Evolutionary conservation across 192 early-diverging fungal species (phyloP), one percentile per base, ranked within the genome.

Genomic region (Umbelopsis isabellina): DNA sequence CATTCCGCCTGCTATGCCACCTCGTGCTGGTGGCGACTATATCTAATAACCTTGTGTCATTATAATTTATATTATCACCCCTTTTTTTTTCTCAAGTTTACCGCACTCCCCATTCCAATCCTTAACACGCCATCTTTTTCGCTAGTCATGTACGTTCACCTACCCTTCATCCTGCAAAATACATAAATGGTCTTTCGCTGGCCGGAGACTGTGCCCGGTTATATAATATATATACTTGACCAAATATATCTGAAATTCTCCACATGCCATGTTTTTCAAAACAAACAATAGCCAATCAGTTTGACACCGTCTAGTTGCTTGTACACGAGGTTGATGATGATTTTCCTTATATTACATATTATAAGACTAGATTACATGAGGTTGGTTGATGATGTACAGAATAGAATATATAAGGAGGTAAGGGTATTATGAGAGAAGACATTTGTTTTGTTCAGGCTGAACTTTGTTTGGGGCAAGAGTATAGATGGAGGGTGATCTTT

Each of bases 361-460:
- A 61, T 61, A 30, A 30, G 18, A 35, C 55, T 61, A 61, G 55
- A 3, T 25, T 61, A 61, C 55, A 61, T 33, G 55, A 61, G 33
- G 11, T 25, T 58, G 25, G 12, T 11, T 35, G 55, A 33, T 61
- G 55, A 61, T 61, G 53, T 58, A 58, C 53, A 58, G 27, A 61
- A 35, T 30, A 61, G 33, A 30, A 35, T 61, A 25, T 35, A 58
- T 30, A 23, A 27, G 27, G 53, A 30, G 3, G 33, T 22, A 16
- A 33, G 51, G 51, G 51, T 52, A 52, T 61, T 61, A 61, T 11
- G 55, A 61, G 25, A 61, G 27, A 12, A 61, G 27, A 30, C 55
- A 61, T 61, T 61, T 61, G 16, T 15, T 35, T 1, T 61, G 33
- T 18, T 61, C 55, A 13, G 55, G 33, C 30, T 16, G 27, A 11